These are phyloP conservation scores for Neoascochyta sp. DNA, from an alignment of 2,329 filamentous ascomycete genomes.

Conservation along the genomic window DNA sequence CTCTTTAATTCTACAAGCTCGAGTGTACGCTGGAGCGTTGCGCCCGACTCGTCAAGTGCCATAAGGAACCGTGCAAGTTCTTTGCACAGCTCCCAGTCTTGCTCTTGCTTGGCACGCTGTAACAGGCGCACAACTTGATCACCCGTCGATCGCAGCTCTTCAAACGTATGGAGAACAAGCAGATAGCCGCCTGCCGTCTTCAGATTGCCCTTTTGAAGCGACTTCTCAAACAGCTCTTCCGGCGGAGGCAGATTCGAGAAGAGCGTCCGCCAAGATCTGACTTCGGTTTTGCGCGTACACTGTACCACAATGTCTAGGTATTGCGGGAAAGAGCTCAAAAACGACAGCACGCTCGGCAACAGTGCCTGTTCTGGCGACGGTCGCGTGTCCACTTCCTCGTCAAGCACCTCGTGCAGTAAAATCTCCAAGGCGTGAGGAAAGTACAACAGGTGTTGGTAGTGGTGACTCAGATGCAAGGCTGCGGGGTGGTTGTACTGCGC, in stretches of 20 bases:
- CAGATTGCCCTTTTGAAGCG: slow-evolving; percentile 74
- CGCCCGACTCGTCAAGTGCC: slow-evolving; percentile 82
- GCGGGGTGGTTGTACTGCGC: slow-evolving; percentile 71
- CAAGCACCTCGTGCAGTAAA: slow-evolving; percentile 85
- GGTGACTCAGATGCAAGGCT: slow-evolving; percentile 75
- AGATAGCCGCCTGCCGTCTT: slow-evolving; percentile 97
- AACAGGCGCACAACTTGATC: slow-evolving; percentile 80
- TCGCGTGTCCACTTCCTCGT: slow-evolving; percentile 82
- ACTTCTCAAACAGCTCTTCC: slow-evolving; percentile 89
- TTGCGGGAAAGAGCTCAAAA: slow-evolving; percentile 58
- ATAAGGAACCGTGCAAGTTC: slow-evolving; percentile 93
- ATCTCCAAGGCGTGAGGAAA: slow-evolving; percentile 92
- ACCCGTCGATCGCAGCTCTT: slow-evolving; percentile 58
- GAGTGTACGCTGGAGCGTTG: slow-evolving; percentile 71
- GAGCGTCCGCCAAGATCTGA: slow-evolving; percentile 89
- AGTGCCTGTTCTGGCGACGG: slow-evolving; percentile 48
- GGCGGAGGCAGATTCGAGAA: slow-evolving; percentile 89
- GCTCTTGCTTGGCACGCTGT: slow-evolving; percentile 73
- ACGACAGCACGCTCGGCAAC: slow-evolving; percentile 51
- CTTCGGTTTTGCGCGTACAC: slow-evolving; percentile 94
- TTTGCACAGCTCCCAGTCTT: slow-evolving; percentile 93
- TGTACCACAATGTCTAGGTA: slow-evolving; percentile 96
- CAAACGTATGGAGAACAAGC: slow-evolving; percentile 83
- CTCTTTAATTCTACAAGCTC: slow-evolving; percentile 45
- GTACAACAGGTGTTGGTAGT: slow-evolving; percentile 84